These are phyloP conservation scores for Wickerhamomyces mucosus DNA, from an alignment of 805 yeast species.

Conservation along the genomic window DNA sequence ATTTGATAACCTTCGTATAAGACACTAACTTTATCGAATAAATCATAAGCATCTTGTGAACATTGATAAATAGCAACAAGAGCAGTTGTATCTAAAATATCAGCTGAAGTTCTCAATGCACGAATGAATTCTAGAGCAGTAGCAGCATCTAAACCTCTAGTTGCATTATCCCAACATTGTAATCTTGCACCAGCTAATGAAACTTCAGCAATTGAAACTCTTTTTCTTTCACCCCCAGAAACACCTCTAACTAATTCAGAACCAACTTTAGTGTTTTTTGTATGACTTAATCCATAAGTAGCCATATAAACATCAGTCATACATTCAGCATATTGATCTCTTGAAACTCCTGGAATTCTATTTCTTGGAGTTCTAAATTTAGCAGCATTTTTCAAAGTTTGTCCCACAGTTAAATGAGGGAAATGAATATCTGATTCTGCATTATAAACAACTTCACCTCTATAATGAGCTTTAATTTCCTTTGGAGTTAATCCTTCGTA, in stretches of 20 bases:
- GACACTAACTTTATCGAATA: slow-evolving; percentile 44
- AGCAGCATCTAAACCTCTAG: slow-evolving; percentile 57
- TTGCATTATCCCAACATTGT: slow-evolving; percentile 53
- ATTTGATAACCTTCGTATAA: slow-evolving; percentile 50
- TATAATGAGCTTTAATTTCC: slow-evolving; percentile 36
- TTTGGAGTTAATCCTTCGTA: slow-evolving; percentile 39
- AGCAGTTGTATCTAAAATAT: slow-evolving; percentile 40
- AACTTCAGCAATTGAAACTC: slow-evolving; percentile 68
- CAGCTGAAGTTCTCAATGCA: slow-evolving; percentile 43
- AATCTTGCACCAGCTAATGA: slow-evolving; percentile 36
- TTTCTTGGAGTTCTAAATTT: slow-evolving; percentile 46
- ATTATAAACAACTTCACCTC: slow-evolving; percentile 57
- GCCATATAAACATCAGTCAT: slow-evolving; percentile 44
- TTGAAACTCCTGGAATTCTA: slow-evolving; percentile 39
- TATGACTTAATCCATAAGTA: slow-evolving; percentile 42
- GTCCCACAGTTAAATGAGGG: slow-evolving; percentile 53
- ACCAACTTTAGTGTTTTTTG: slow-evolving; percentile 58
- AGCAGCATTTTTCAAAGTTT: slow-evolving; percentile 49
- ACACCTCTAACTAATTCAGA: slow-evolving; percentile 60
- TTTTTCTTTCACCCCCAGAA: slow-evolving; percentile 68
- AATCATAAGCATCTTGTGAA: slow-evolving; percentile 44
- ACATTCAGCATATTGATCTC: slow-evolving; percentile 39
- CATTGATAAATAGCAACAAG: slow-evolving; percentile 55
- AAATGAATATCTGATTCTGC: slow-evolving; percentile 59
- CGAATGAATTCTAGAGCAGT: slow-evolving; percentile 48